These are phyloP conservation scores for Sordariomycetes sp. DNA, from an alignment of 2,329 filamentous ascomycete genomes.

Conservation along the genomic window DNA sequence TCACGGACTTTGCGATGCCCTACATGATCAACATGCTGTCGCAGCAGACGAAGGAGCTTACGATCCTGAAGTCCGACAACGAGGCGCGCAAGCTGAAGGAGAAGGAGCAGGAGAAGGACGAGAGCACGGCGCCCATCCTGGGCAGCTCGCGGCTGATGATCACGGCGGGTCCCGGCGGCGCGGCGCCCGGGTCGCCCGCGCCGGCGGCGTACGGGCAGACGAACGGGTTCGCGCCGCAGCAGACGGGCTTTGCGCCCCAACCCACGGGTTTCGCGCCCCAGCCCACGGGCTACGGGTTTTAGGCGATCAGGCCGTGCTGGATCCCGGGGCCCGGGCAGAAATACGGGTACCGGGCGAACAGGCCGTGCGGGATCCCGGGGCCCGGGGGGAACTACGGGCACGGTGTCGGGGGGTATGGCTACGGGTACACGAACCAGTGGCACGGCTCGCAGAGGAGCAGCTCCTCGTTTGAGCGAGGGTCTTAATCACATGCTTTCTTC, in stretches of 20 bases:
- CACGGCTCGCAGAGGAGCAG: neutral
- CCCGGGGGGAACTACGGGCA: neutral
- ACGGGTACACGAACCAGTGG: neutral
- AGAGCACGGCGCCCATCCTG: slow-evolving; percentile 89
- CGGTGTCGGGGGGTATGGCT: neutral
- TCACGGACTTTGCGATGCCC: slow-evolving; percentile 97
- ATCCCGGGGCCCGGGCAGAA: neutral
- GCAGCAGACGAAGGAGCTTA: slow-evolving; percentile 81
- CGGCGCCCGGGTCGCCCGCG: slow-evolving; percentile 44
- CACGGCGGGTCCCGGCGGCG: slow-evolving; percentile 68
- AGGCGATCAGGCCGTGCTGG: slow-evolving; percentile 13
- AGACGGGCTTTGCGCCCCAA: slow-evolving; percentile 59
- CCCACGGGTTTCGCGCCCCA: slow-evolving; percentile 85
- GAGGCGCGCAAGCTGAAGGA: slow-evolving; percentile 82
- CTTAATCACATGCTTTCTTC: neutral
- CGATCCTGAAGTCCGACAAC: slow-evolving; percentile 84
- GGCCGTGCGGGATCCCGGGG: neutral
- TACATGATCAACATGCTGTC: slow-evolving; percentile 99
- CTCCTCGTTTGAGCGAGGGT: neutral
- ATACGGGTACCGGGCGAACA: neutral
- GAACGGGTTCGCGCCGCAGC: slow-evolving; percentile 83
- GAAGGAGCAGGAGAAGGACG: slow-evolving; percentile 64
- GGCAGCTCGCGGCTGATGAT: slow-evolving; percentile 87
- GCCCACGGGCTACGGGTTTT: slow-evolving; percentile 66
- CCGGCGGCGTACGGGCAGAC: slow-evolving; percentile 63